Evolutionary conservation across 495 filamentous ascomycete genomes (phyloP), one percentile per base, ranked within the genome.

Genomic region (Lasiosphaeria ovina): DNA sequence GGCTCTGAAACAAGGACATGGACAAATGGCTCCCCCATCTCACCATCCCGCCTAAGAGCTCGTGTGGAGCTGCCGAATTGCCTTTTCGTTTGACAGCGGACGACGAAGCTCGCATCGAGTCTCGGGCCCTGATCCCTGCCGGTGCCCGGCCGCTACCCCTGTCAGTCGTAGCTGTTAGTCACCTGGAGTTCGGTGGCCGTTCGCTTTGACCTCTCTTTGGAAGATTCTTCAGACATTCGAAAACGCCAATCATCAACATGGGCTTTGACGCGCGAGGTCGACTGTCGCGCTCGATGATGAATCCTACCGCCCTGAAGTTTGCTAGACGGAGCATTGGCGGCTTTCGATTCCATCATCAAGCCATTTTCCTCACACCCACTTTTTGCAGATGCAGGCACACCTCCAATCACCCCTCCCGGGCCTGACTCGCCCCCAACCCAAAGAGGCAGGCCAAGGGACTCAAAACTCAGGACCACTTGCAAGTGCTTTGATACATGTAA

Each of bases 151-250:
- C 45, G 57, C 5, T 14, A 35, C 50, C 52, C 16, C 38, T 12
- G n/a, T 16, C 14, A 51, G 35, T 24, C 32, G 11, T 59, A n/a
- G n/a, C 10, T 40, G 32, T 11, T 16, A 32, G 7, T 32, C 17
- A 16, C n/a, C n/a, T 42, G 45, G 7, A 40, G 42, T 54, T 36
- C 45, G 60, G 61, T 54, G 51, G 52, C 54, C 54, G 54, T 60
- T 65, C 59, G 69, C 69, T 70, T 66, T 57, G 67, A 65, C 69
- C 69, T 69, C 68, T 59, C 57, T 63, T 60, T 72, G 55, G 69
- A 73, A 70, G 65, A 62, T 73, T 70, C 71, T 60, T 67, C 65
- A 63, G 55, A 68, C 62, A 55, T 70, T 71, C 70, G 64, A 69
- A 69, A 61, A 66, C 62, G 70, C 62, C 57, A 63, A 67, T 64